Evolutionary conservation across 495 filamentous ascomycete genomes (phyloP).

Genomic region (Trichoderma reesei): DNA sequence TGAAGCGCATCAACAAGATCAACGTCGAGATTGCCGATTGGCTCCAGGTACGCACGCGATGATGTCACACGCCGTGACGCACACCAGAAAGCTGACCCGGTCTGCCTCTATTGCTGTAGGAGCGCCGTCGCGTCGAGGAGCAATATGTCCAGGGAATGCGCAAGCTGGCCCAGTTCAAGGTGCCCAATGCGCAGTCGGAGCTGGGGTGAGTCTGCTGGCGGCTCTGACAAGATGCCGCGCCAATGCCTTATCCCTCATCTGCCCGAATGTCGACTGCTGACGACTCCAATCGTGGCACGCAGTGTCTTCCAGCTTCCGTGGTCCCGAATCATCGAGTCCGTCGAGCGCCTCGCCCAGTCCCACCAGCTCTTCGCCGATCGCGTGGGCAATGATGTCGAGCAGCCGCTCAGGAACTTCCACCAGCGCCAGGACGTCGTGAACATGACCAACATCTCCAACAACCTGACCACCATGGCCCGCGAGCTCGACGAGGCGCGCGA

Average conservation of each 20-base stretch:
- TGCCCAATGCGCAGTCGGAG: constrained; percentile 60
- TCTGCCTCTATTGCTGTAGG: constrained; percentile 39
- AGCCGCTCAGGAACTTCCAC: constrained; percentile 61
- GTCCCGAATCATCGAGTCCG: constrained; percentile 78
- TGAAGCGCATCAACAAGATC: constrained; percentile 75
- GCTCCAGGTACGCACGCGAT: constrained; percentile 62
- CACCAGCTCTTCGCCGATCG: constrained; percentile 74
- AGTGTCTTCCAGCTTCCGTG: constrained; percentile 90
- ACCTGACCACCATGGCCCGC: constrained; percentile 69
- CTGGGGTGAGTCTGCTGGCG: constrained; percentile 57
- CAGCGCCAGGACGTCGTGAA: constrained; percentile 72
- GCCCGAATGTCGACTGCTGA: background rate
- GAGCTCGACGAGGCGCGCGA: constrained; percentile 79
- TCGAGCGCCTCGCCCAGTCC: constrained; percentile 69
- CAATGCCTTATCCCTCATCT: constrained; percentile 13
- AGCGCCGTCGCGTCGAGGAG: constrained; percentile 88
- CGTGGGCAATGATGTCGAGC: constrained; percentile 87
- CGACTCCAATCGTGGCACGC: constrained; percentile 9
- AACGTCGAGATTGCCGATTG: constrained; percentile 93
- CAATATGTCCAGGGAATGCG: constrained; percentile 74
- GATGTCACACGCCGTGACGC: no score
- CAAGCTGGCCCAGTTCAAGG: constrained; percentile 68
- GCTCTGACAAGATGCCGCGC: background rate
- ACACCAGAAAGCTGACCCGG: background rate
- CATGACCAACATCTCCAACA: constrained; percentile 73